These are phyloP conservation scores for Kwoniella europaea DNA, from an alignment of 768 basidiomycete genomes.

Conservation along the genomic window DNA sequence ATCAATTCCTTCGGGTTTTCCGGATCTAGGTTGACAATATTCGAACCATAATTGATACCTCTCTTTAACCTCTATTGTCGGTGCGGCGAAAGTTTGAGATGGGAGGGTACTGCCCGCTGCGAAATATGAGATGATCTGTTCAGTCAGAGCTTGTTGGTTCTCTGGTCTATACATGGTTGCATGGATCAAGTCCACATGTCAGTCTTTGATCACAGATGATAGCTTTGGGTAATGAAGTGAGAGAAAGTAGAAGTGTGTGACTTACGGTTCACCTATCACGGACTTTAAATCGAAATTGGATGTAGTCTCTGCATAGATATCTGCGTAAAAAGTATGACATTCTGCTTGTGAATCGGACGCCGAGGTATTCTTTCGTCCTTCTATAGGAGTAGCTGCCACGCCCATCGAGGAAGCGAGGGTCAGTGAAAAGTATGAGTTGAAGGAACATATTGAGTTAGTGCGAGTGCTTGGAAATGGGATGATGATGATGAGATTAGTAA, in stretches of 20 bases:
- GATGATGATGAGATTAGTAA: no score
- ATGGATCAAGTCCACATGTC: not conserved
- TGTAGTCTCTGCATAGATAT: constrained; percentile 32
- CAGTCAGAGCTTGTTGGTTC: constrained; percentile 35
- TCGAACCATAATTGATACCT: constrained; percentile 41
- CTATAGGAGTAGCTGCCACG: no score
- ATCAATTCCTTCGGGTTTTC: constrained; percentile 29
- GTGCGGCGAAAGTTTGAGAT: constrained; percentile 20
- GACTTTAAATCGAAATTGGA: constrained; percentile 33
- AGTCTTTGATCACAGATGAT: not conserved
- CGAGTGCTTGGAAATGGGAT: no score
- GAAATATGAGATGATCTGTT: constrained; percentile 15
- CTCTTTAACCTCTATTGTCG: constrained; percentile 26
- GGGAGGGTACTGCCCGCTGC: constrained; percentile 30
- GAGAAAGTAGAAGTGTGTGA: not conserved
- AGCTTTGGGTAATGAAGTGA: not conserved
- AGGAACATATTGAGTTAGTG: no score
- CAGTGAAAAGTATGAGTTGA: no score
- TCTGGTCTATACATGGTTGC: constrained; percentile 21
- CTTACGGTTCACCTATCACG: constrained; percentile 40
- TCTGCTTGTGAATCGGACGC: constrained; percentile 7
- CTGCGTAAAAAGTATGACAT: constrained; percentile 35
- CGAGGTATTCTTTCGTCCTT: not conserved
- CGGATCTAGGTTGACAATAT: constrained; percentile 37
- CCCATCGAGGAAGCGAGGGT: no score